phyloP scores from a whole-genome alignment of 768 basidiomycete species.

The Tubosaeta brunneosetosa region DNA sequence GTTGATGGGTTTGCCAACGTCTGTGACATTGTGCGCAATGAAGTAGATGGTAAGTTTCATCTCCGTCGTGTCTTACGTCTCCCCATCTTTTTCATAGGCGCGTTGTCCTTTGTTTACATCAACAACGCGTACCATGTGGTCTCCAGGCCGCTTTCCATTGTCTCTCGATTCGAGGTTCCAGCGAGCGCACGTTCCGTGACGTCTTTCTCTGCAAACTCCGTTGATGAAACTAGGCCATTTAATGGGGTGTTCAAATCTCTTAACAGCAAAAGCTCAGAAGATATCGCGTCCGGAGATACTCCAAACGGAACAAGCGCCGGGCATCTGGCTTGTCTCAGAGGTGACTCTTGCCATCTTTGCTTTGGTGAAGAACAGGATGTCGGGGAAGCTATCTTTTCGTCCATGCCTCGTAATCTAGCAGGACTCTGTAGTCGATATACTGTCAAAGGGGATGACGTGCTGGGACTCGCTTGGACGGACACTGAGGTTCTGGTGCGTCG shows the following conservation, averaged over 20 bases:
- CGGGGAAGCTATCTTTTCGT: slow-evolving; percentile 14
- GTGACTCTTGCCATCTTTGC: slow-evolving; percentile 18
- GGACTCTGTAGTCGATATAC: slow-evolving; percentile 21
- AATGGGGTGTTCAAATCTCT: slow-evolving; percentile 58
- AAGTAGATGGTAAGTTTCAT: slow-evolving; percentile 42
- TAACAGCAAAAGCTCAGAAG: slow-evolving; percentile 46
- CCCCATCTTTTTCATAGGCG: slow-evolving; percentile 18
- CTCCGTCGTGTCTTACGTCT: not conserved
- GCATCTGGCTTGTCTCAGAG: slow-evolving; percentile 27
- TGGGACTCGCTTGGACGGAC: slow-evolving; percentile 47
- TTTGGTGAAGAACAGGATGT: slow-evolving; percentile 23
- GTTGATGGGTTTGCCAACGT: slow-evolving; percentile 45
- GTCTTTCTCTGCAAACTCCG: slow-evolving; percentile 18
- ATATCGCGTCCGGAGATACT: slow-evolving; percentile 25
- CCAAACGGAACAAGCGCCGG: slow-evolving; percentile 20
- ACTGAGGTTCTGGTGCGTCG: slow-evolving; percentile 27
- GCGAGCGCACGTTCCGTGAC: slow-evolving; percentile 11
- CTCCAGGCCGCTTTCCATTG: slow-evolving; percentile 36
- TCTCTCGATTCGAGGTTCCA: slow-evolving; percentile 18
- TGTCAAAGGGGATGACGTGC: slow-evolving; percentile 25
- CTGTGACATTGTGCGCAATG: slow-evolving; percentile 41
- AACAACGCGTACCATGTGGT: slow-evolving; percentile 43
- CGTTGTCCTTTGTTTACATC: slow-evolving; percentile 34
- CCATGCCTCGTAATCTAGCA: slow-evolving; percentile 5
- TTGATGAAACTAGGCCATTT: slow-evolving; percentile 28